phyloP scores from a whole-genome alignment of 2,329 filamentous ascomycete genomes.

The Fusarium nodosum region DNA sequence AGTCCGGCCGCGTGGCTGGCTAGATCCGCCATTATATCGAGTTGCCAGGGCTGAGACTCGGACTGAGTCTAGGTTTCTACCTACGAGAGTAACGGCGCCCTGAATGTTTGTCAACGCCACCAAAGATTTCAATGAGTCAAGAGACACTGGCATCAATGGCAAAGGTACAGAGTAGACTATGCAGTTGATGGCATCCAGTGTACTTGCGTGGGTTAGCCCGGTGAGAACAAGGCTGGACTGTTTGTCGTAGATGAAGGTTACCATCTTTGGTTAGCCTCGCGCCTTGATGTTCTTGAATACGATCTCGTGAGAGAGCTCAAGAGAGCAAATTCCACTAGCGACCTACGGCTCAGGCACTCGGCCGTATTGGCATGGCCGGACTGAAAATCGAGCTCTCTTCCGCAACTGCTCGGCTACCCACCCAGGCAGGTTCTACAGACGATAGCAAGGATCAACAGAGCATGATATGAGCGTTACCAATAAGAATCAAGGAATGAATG shows the following conservation, averaged over 20 bases:
- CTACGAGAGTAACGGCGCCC: slow-evolving; percentile 5
- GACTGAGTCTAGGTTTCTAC: not conserved
- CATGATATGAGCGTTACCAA: not conserved
- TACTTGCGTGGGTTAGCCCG: not conserved
- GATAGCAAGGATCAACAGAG: not conserved
- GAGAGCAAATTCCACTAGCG: not conserved
- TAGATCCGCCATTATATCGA: slow-evolving; percentile 34
- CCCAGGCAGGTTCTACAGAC: not conserved
- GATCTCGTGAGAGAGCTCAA: not conserved
- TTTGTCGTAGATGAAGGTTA: not conserved
- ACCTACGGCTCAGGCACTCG: slow-evolving; percentile 1
- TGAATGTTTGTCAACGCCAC: slow-evolving; percentile 19
- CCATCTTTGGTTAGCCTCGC: not conserved
- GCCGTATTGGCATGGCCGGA: not conserved
- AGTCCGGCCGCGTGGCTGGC: slow-evolving; percentile 34
- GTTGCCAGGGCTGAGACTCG: slow-evolving; percentile 13
- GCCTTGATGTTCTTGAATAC: not conserved
- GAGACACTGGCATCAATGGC: not conserved
- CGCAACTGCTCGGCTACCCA: slow-evolving; percentile 6
- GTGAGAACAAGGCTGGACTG: not conserved
- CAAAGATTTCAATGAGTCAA: not conserved
- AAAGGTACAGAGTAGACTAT: not conserved
- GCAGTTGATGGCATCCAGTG: not conserved
- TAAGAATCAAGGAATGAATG: not conserved
- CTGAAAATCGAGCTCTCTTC: slow-evolving; percentile 23